A percentile compares a stretch with the other conserved stretches of the same genome.
These are phyloP conservation scores for Globisporangium viniferum DNA, from an alignment of 352 stramenopile species.

Conservation along the genomic window DNA sequence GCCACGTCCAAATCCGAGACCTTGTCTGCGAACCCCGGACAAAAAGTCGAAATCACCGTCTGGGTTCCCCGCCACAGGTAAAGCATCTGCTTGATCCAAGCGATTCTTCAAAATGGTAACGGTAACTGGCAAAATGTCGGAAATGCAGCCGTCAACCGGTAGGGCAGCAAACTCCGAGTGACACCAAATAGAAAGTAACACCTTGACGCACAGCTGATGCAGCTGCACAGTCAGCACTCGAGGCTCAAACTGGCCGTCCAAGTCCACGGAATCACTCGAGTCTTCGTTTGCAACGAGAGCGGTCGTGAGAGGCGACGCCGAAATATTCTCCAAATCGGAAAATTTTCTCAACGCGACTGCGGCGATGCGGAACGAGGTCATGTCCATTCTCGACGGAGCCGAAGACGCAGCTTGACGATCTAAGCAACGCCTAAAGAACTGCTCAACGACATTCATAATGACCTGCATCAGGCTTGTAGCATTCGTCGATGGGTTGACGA, in stretches of 20 bases:
- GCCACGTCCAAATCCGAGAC: constrained; percentile 32
- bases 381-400: constrained; percentile 47
- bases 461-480: constrained; percentile 44
- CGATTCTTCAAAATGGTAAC: constrained; percentile 79
- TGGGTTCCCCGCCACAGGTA: neutral
- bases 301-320: constrained; percentile 57
- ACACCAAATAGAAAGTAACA: constrained; percentile 59
- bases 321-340: constrained; percentile 66
- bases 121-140: constrained; percentile 62
- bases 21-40: constrained; percentile 25
- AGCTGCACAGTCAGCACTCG: constrained; percentile 55
- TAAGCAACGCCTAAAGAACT: constrained; percentile 21
- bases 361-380: constrained; percentile 67
- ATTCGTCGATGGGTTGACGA: constrained; percentile 21
- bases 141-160: constrained; percentile 48
- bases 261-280: constrained; percentile 17
- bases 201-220: constrained; percentile 54
- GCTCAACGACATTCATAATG: constrained; percentile 49
- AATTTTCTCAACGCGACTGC: constrained; percentile 56
- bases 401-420: neutral
- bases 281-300: constrained; percentile 58
- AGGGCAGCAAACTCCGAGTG: constrained; percentile 41
- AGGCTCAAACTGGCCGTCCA: constrained; percentile 39
- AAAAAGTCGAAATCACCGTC: constrained; percentile 32
- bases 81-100: constrained; percentile 41